Base-by-base conservation (phyloP, 2,329 filamentous ascomycete genomes). In the Endothia cerciana region DNA sequence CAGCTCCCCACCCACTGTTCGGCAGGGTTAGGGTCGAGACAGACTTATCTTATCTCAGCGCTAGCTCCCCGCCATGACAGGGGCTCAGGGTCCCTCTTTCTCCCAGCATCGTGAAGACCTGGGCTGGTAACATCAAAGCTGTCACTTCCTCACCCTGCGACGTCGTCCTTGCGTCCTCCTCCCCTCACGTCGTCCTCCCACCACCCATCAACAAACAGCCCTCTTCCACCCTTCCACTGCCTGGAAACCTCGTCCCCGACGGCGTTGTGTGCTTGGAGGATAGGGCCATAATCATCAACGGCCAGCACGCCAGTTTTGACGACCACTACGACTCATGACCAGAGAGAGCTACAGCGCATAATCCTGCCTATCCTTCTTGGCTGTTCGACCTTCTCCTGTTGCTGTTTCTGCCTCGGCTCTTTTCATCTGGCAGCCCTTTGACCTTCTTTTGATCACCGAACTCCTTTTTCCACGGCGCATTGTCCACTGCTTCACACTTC, bases 311-410 rank as follows among this genome's bases (percentile, higher is more conserved):
- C 22, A 19, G 15, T 30, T 53, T 62, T 67, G 63, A 67, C 55
- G 65, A 67, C 36, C 55, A 59, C 60, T 38, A 63, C 64, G 55
- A 64, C 51, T 67, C 53, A 67, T 33, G 65, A 65, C 38, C 45
- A 59, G 55, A 59, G 59, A 59, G 55, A 59, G 59, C 63, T 60
- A 57, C 60, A 56, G 38, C 28, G 33, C 58, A 62, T 62, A 65
- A 60, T 43, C 25, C 64, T 55, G 49, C 28, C 25, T 41, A 33
- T 64, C 49, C 59, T 43, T 43, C 30, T 55, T 62, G 60, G 43
- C 60, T 33, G 47, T 55, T 56, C 43, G 62, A 41, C 60, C 38
- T 66, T 60, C 43, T 63, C 36, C 55, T 28, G 55, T 28, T 41
- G 19, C 38, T 4, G 15, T 22, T 41, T 5, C n/a, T 4, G 19